Evolutionary conservation across 345 rosid genomes (phyloP), one percentile per base, ranked within the genome.

Genomic region (Gossypium sturtianum): DNA sequence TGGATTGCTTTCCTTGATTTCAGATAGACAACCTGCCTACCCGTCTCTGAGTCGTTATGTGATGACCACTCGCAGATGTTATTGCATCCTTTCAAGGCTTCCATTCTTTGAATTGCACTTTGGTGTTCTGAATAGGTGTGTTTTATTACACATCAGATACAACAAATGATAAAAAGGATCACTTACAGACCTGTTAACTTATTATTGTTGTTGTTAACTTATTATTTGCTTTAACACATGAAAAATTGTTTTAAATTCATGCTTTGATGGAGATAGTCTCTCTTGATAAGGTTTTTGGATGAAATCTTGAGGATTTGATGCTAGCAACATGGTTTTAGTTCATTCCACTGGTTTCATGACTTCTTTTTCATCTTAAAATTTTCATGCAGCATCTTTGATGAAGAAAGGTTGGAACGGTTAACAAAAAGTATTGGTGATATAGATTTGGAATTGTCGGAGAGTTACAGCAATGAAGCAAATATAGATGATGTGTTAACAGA

Each of bases 81-180:
- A 94, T 77, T 94, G 98, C 88, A 86, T 94, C 83, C 89, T 94
- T 75, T 86, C 98, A 19, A 88, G 97, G 83, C 90, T 94, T 81
- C 98, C 98, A 10, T 92, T 89, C 81, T 94, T 94, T 71, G 95
- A 92, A 71, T 78, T 94, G 83, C 98, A 94, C 82, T 94, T 94
- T 79, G 95, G 91, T 74, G 87, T 94, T 67, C 81, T 94, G 68
- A 90, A 88, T 79, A 89, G 98, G 97, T 91, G 66, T 22, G 79
- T 70, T 29, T 76, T 12, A 57, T 29, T 63, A 51, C 17, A 25
- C 27, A 16, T 68, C 15, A 27, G 16, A 68, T 68, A 2, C 59
- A 16, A 15, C 22, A 49, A 25, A 68, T 27, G 56, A 25, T 27
- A 9, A 25, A 16, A 9, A 49, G 58, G 72, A 25, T 49, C 59